These are phyloP conservation scores for Solanum hybrid DNA, from an alignment of 305 asterid species.

Conservation along the genomic window DNA sequence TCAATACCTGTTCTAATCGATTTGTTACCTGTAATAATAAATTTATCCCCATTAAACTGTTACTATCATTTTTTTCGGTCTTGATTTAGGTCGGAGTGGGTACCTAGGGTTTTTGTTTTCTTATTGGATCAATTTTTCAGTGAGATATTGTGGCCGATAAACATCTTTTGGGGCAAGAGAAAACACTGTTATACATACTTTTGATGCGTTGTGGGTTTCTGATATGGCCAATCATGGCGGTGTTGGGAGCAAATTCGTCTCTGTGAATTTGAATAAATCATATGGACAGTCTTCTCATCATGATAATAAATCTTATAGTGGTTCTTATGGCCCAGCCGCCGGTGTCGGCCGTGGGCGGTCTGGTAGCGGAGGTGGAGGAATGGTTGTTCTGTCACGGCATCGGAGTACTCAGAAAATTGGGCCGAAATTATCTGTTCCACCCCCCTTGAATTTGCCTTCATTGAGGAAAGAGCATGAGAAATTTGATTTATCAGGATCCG, in stretches of 20 bases:
- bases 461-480: conserved; percentile 91
- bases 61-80: not conserved
- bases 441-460: conserved; percentile 96
- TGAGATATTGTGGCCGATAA: not conserved
- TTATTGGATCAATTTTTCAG: not conserved
- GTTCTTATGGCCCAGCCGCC: conserved; percentile 50
- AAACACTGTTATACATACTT: conserved; percentile 14
- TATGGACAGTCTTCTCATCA: conserved; percentile 65
- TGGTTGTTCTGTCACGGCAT: conserved; percentile 77
- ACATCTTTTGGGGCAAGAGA: conserved; percentile 3
- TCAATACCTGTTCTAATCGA: not conserved
- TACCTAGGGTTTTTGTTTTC: conserved; percentile 9
- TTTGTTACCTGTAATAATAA: not conserved
- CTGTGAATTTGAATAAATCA: conserved; percentile 80
- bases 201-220: conserved; percentile 61
- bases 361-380: conserved; percentile 53
- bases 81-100: conserved; percentile 8
- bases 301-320: conserved; percentile 38
- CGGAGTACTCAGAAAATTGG: conserved; percentile 55
- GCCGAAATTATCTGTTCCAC: conserved; percentile 81
- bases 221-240: conserved; percentile 84
- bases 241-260: conserved; percentile 57
- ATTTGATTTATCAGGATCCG: conserved; percentile 51
- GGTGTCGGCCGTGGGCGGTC: conserved; percentile 44
- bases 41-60: not conserved